Base-by-base conservation (phyloP, 108 stramenopile genomes). In the Fragilariopsis cylindrus region DNA sequence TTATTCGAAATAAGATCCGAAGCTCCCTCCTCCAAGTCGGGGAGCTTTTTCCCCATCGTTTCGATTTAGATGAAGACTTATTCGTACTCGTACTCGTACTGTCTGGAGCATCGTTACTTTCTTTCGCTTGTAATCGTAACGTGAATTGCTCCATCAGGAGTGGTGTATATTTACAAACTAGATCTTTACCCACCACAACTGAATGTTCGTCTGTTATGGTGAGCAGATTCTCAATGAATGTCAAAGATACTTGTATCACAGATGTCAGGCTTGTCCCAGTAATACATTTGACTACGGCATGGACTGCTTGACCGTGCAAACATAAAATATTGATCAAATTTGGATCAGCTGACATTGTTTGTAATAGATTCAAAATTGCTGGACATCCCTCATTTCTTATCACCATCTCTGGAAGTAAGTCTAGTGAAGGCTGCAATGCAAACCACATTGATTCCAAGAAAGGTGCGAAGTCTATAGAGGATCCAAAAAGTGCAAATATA, bases 161-260 rank as follows among this genome's bases (percentile, higher is more conserved):
- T 69, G 83, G 85, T 9, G 89, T 71, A 60, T 85, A 74, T 60
- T 78, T 75, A 18, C 58, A 15, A 42, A 64, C n/a, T 16, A 67
- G 64, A 42, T 52, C 18, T 40, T 46, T 58, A 57, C 46, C 58
- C 48, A 49, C 60, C 40, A 48, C n/a, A 42, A 40, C 57, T 12
- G 74, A 71, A 12, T 75, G 65, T 19, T 48, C 13, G 39, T 78
- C 49, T 53, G 57, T 73, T 53, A 62, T 81, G 50, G 64, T 44
- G 2, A 93, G 71, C 3, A 95, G 78, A 82, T 91, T 90, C 57
- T 85, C 90, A 19, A 93, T 80, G 54, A 92, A 77, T 54, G 78
- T 73, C 12, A 95, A 74, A 15, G 84, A 64, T 13, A 58, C 56
- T 49, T 83, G 74, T 69, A 91, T 76, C 6, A 90, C 89, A 69